phyloP scores from a whole-genome alignment of 805 yeast species.

The Saturnispora silvae region DNA sequence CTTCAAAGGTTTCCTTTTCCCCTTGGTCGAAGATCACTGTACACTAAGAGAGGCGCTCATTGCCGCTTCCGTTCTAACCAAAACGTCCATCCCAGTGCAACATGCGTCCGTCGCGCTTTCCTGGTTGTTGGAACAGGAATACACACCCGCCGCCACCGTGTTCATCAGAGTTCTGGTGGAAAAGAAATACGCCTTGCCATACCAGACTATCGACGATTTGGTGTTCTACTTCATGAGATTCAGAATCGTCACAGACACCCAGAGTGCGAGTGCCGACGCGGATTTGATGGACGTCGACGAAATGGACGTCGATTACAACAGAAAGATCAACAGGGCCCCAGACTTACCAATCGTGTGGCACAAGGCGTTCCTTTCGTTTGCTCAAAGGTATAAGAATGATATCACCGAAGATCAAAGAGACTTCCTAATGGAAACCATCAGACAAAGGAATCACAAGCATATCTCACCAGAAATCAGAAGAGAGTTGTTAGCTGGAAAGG shows the following conservation, averaged over 20 bases:
- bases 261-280: constrained; percentile 22
- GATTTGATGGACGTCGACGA: constrained; percentile 25
- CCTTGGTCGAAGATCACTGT: constrained; percentile 81
- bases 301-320: constrained; percentile 24
- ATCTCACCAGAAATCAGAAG: constrained; percentile 93
- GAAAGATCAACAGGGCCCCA: constrained; percentile 29
- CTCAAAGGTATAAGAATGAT: constrained; percentile 93
- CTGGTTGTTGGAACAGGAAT: constrained; percentile 71
- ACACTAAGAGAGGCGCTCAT: constrained; percentile 89
- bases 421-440: constrained; percentile 78
- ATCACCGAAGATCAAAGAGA: constrained; percentile 98
- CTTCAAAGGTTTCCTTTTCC: constrained; percentile 91
- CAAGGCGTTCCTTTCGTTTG: constrained; percentile 87
- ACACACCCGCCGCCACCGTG: constrained; percentile 79
- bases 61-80: constrained; percentile 82
- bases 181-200: constrained; percentile 93
- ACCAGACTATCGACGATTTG: constrained; percentile 87
- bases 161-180: constrained; percentile 84
- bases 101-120: constrained; percentile 95
- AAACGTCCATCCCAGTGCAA: constrained; percentile 85
- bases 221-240: constrained; percentile 92
- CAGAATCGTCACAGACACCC: constrained; percentile 44
- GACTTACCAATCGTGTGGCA: constrained; percentile 94
- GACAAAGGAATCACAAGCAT: constrained; percentile 79
- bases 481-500: constrained; percentile 78